Percentiles rank a stretch among this genome's conserved stretches.
Conservation (phyloP, 2,329 filamentous ascomycete genomes). For the Diaporthe sp. region DNA sequence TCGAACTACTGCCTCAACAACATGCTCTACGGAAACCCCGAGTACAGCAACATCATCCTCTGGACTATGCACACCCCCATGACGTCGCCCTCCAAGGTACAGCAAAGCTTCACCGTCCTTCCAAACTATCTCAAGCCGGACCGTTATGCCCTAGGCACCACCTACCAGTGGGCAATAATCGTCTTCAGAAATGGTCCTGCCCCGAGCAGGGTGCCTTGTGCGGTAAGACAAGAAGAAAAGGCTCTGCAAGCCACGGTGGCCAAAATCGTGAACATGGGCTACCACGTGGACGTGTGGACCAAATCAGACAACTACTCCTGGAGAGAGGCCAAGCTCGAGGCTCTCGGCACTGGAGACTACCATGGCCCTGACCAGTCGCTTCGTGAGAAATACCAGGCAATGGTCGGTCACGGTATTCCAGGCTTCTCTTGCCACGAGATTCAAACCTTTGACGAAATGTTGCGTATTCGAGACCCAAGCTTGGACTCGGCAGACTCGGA, state of each 20-base stretch:
- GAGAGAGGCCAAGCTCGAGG: not conserved
- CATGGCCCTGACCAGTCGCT: conserved; percentile 20
- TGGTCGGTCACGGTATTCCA: conserved; percentile 32
- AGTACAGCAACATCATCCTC: conserved; percentile 33
- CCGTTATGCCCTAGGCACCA: conserved; percentile 8
- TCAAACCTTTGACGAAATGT: conserved; percentile 4
- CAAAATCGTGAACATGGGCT: conserved; percentile 19
- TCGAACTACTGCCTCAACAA: conserved; percentile 32
- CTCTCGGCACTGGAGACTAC: not conserved
- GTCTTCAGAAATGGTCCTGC: conserved; percentile 28
- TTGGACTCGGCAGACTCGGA: not conserved
- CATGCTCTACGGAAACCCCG: conserved; percentile 3
- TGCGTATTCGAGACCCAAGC: not conserved
- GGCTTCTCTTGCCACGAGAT: conserved; percentile 34
- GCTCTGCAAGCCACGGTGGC: conserved; percentile 25
- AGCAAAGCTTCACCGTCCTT: conserved; percentile 38
- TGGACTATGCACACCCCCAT: conserved; percentile 32
- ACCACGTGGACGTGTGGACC: conserved; percentile 38
- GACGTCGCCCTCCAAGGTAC: conserved; percentile 8
- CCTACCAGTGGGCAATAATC: conserved; percentile 39
- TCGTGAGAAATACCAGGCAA: conserved; percentile 37
- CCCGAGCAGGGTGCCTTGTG: not conserved
- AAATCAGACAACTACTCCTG: conserved; percentile 19
- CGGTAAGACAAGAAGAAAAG: not conserved
- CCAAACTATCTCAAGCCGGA: conserved; percentile 32